These are phyloP conservation scores for Mucuna pruriens DNA, from an alignment of 306 rosid genomes.

Conservation along the genomic window DNA sequence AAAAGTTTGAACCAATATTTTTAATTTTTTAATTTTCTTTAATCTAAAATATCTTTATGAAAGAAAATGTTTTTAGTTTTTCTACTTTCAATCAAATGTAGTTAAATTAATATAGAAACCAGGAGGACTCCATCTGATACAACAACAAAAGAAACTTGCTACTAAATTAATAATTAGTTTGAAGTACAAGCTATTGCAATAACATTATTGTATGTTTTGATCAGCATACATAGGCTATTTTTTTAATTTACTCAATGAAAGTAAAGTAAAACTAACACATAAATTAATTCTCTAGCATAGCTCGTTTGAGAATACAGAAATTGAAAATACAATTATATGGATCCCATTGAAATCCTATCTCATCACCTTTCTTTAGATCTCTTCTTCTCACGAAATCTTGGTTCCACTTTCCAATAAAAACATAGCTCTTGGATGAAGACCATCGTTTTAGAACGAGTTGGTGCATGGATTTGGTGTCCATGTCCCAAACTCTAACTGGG, in stretches of 20 bases:
- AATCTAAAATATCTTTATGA: no score
- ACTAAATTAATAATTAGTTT: not conserved
- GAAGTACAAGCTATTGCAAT: not conserved
- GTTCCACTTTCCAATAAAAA: conserved; percentile 48
- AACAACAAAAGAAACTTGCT: not conserved
- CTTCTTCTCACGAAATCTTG: conserved; percentile 44
- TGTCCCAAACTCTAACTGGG: conserved; percentile 34
- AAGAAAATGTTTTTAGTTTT: no score
- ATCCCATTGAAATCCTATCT: conserved; percentile 48
- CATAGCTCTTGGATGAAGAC: conserved; percentile 45
- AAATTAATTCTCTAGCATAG: not conserved
- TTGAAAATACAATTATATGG: conserved; percentile 30
- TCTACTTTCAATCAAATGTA: no score
- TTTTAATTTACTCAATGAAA: not conserved
- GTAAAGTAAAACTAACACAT: not conserved
- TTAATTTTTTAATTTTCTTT: no score
- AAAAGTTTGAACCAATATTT: no score
- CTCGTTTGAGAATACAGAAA: conserved; percentile 42
- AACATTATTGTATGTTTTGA: not conserved
- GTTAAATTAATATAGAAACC: no score
- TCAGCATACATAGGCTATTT: not conserved
- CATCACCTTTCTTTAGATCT: conserved; percentile 37
- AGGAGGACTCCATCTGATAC: not conserved
- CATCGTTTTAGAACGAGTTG: conserved; percentile 43
- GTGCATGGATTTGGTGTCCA: conserved; percentile 43